These are phyloP conservation scores for Pseudocercospora macadamiae DNA, from an alignment of 2,329 filamentous ascomycete species.

Conservation along the genomic window DNA sequence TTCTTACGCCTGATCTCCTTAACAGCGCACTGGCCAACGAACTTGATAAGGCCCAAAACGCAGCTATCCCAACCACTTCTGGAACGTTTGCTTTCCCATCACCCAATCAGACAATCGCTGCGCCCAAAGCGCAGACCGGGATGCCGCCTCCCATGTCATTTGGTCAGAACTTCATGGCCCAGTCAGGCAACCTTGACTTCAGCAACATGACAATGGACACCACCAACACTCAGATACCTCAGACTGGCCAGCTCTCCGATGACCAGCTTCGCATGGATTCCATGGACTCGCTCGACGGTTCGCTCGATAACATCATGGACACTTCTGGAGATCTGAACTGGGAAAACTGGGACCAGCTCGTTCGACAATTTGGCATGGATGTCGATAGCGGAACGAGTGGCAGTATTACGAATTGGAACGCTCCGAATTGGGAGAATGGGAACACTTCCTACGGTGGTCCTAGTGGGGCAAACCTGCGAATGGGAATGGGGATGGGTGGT, in stretches of 20 bases:
- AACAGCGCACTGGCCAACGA: constrained; percentile 10
- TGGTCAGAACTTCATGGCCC: constrained; percentile 19
- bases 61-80: background rate
- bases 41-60: constrained; percentile 6
- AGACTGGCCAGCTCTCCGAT: constrained; percentile 4
- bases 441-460: constrained; percentile 9
- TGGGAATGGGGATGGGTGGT: constrained; percentile 34
- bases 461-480: constrained; percentile 22
- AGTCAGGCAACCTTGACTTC: constrained; percentile 20
- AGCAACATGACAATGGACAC: constrained; percentile 15
- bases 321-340: constrained; percentile 48
- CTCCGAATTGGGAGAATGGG: constrained; percentile 16
- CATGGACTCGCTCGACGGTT: constrained; percentile 27
- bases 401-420: constrained; percentile 17
- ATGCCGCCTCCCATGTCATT: constrained; percentile 9
- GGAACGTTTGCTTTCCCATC: constrained; percentile 1
- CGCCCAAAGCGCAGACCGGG: constrained; percentile 13
- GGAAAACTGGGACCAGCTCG: constrained; percentile 54
- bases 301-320: constrained; percentile 37
- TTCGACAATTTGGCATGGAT: constrained; percentile 51
- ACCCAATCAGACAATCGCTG: constrained; percentile 11
- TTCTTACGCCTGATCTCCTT: constrained; percentile 13
- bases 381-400: constrained; percentile 30
- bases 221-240: background rate
- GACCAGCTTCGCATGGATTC: constrained; percentile 26